Evolutionary conservation across 371 early-diverging fungal species (phyloP), one percentile per base, ranked within the genome.

Genomic region (Chytridiales sp.): DNA sequence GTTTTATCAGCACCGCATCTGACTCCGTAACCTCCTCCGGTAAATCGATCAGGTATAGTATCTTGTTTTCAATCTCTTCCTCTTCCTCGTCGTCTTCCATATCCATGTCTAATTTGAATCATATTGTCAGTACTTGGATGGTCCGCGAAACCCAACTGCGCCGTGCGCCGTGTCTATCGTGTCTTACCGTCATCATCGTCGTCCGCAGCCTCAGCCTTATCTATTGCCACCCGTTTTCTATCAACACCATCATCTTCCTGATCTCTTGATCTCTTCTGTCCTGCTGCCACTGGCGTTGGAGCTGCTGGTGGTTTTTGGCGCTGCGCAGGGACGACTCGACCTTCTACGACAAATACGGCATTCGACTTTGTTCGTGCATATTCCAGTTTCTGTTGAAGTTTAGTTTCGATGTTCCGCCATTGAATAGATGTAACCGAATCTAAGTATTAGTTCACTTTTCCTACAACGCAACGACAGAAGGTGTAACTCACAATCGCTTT

Each of bases 281-380:
- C 58, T 15, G 57, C 30, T 1, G 29, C 42, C 4, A 32, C 51
- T n/a, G n/a, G n/a, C n/a, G n/a, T n/a, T n/a, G n/a, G n/a, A 31
- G 29, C 47, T 8, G 17, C 51, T 1, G 46, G 15, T 32, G 47
- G 17, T 38, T 51, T 26, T 21, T 39, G n/a, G n/a, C 19, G 38
- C 11, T 44, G 49, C 32, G 47, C 52, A 2, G 50, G 67, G 4
- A 43, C 36, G 9, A 48, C 21, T 79, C 75, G 1, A 78, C 83
- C 64, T 66, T 94, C 93, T 32, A 62, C 59, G 52, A 87, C 79
- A 29, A 88, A 88, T 47, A 89, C 85, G 0, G 85, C 84, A 64
- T 92, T 89, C 13, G 94, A 93, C 70, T 85, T 90, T 49, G 80
- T 77, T 66, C 83, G 81, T 17, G 93, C 85, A 70, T 86, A 95